Percentiles rank a stretch among this genome's conserved stretches.
Evolutionary conservation across 139 green algal genomes (phyloP).

Genomic region (Nannochloris sp.): DNA sequence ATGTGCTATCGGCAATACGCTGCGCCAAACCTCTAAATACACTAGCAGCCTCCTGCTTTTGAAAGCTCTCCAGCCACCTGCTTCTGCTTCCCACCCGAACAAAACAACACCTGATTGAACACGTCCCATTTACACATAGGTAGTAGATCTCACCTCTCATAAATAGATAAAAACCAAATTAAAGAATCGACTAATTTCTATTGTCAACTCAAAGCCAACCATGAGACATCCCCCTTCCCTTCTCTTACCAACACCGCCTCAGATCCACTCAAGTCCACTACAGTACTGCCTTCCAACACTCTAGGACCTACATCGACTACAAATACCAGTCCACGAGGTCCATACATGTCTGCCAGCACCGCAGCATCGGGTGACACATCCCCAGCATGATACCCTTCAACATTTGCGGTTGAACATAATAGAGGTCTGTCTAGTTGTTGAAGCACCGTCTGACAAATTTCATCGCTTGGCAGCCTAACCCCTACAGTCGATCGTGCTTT

Average conservation of each 20-base stretch:
- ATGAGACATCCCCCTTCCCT: conserved; percentile 57
- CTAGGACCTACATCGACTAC: conserved; percentile 57
- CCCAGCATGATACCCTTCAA: conserved; percentile 24
- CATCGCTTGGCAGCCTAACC: conserved; percentile 58
- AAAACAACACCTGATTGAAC: too few relatives aligned
- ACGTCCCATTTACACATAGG: too few relatives aligned
- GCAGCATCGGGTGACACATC: conserved; percentile 44
- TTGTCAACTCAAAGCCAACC: too few relatives aligned
- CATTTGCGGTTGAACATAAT: conserved; percentile 54
- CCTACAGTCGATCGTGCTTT: conserved; percentile 65
- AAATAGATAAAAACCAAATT: neutral
- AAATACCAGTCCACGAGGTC: conserved; percentile 64
- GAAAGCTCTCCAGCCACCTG: too few relatives aligned
- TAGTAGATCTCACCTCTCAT: too few relatives aligned
- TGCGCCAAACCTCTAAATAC: too few relatives aligned
- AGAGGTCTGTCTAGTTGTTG: conserved; percentile 53
- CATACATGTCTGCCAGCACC: conserved; percentile 61
- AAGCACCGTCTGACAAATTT: conserved; percentile 51
- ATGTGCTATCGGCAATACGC: too few relatives aligned
- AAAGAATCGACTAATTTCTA: too few relatives aligned
- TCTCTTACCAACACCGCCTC: conserved; percentile 52
- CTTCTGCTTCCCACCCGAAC: too few relatives aligned
- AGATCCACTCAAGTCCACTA: conserved; percentile 62
- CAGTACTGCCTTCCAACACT: conserved; percentile 48
- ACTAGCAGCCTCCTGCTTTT: too few relatives aligned